Conservation (phyloP, 345 rosid genomes). For the Corchorus olitorius region DNA sequence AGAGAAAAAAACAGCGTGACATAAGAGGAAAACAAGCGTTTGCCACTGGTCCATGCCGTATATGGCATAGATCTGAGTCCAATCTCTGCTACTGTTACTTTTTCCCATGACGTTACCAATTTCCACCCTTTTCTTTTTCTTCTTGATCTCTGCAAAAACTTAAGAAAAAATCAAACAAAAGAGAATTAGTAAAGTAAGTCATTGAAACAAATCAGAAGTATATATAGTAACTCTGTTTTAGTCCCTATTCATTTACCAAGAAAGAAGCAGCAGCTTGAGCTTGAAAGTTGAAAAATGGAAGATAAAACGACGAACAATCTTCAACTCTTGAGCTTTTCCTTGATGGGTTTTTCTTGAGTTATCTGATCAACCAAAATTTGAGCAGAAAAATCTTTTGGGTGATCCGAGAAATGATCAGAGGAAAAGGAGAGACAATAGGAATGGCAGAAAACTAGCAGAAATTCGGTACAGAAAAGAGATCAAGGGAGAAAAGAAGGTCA, state of each 20-base stretch:
- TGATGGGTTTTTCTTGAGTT: neutral
- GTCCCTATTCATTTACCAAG: too few relatives aligned
- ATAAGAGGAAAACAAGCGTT: constrained; percentile 63
- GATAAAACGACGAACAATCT: neutral
- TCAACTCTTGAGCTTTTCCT: neutral
- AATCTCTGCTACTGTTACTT: constrained; percentile 47
- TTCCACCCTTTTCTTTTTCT: neutral
- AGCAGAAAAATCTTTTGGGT: neutral
- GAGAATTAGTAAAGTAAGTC: too few relatives aligned
- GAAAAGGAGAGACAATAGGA: too few relatives aligned
- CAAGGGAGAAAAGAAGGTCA: neutral
- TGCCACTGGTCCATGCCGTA: constrained; percentile 96
- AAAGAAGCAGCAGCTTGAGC: neutral
- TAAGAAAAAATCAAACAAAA: neutral
- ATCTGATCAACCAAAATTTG: neutral
- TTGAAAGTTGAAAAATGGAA: neutral
- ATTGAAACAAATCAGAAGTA: too few relatives aligned
- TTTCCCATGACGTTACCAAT: constrained; percentile 34
- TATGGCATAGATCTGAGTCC: constrained; percentile 92
- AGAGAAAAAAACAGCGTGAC: constrained; percentile 77
- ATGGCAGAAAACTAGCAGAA: too few relatives aligned
- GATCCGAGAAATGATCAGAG: constrained; percentile 3
- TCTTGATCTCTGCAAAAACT: constrained; percentile 13
- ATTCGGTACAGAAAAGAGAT: neutral
- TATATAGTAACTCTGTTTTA: too few relatives aligned